Base-by-base conservation (phyloP, 2,329 filamentous ascomycete species). In the Venturia nashicola region DNA sequence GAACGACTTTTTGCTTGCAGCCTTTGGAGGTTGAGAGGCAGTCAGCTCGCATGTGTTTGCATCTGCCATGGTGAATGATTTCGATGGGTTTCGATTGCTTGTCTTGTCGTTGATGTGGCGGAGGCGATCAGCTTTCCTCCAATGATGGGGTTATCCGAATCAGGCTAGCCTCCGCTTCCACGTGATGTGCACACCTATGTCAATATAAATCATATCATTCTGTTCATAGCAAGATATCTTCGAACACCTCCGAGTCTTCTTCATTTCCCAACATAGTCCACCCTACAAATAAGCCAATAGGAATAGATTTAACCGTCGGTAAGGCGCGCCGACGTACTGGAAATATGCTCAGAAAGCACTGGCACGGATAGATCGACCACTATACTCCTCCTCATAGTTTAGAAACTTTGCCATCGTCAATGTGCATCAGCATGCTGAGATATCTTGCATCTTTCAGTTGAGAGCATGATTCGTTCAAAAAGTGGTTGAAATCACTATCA, bases 1-100 rank as follows among this genome's bases (percentile, higher is more conserved):
- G 55, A 76, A 71, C 12, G 73, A 71, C 14, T 72, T 68, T 44
- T 73, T 67, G 27, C 73, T 74, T n/a, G 69, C 71, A 43, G 72
- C 68, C 12, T 73, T 72, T 9, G 74, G 73, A 9, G 69, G 67
- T 60, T 75, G 73, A 16, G 69, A 44, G 40, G 71, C 70, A 59
- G 65, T 66, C 43, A 75, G 71, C 55, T 71, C 66, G 23, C 74
- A 73, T 12, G 70, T 72, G 32, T 73, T 72, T 68, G 72, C 70
- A 18, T 72, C 74, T 12, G 74, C 74, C 74, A 75, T 76, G n/a
- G 32, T 61, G 7, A 48, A 48, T 5, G 23, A 59, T 59, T 20
- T 18, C 23, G 14, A 34, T 32, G 48, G 48, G 23, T 32, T 2
- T 32, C 34, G 23, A 1, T 34, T 20, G 48, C 5, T 54, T 14